Evolutionary conservation across 257 asterid species (phyloP), one percentile per base, ranked within the genome.

Genomic region (Nicotiana obtusifolia): DNA sequence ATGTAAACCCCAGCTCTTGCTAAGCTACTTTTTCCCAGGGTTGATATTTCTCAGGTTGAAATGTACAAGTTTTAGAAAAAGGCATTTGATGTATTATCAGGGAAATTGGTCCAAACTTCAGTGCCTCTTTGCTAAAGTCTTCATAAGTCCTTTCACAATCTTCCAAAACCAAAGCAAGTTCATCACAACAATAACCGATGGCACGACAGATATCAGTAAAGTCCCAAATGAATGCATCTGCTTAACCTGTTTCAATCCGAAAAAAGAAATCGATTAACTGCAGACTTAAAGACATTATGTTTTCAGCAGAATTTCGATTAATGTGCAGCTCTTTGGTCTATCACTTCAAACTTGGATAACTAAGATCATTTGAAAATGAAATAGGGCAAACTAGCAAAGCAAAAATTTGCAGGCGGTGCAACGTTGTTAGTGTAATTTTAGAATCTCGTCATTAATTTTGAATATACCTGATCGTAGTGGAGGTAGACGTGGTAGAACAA

Each of bases 141-240:
- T 94, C 87, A 52, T 82, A 81, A 94, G 41, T 59, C 97, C 98
- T 77, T 82, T 91, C 47, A 83, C 75, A 47, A 94, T 94, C 89
- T 91, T 92, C 87, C 89, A 76, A 85, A 94, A 92, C 98, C 98
- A 94, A 17, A 86, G 4, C 78, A 86, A 59, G 84, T 94, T 94
- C 97, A 94, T 87, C 37, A 89, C 81, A 16, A 89, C 85, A 17
- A 94, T 86, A 60, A 83, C 71, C 5, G 87, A 13, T 3, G 97
- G 95, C 30, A 86, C 84, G 4, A 82, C 66, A 13, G 85, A 59
- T 30, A 89, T 81, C 91, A 91, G 81, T 17, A 67, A 19, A 17
- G 68, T 81, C 69, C 93, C 97, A n/a, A 82, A 67, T 1, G 56
- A 20, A 62, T 88, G 92, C 86, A 94, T 80, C 85, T 81, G 81